Percentiles rank a stretch among this genome's conserved stretches.
Conservation (phyloP, 176 grass and related monocot species). For the Eleusine indica region DNA sequence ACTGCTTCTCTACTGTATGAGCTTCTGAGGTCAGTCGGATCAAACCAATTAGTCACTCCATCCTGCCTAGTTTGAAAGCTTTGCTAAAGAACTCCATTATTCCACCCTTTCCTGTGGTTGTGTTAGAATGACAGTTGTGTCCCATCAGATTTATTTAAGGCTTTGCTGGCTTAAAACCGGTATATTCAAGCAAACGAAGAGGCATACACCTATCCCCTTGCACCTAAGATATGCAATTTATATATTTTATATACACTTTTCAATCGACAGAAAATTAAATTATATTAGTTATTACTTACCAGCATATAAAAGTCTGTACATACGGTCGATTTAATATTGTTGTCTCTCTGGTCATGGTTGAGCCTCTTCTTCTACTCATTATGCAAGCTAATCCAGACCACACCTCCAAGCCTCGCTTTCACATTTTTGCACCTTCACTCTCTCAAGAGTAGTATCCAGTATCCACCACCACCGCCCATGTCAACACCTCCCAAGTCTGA, state of each 20-base stretch:
- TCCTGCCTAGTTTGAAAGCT: not conserved
- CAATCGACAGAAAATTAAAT: not conserved
- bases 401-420: not conserved
- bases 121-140: too few species aligned
- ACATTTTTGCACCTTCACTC: conserved; percentile 4
- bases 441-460: not conserved
- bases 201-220: not conserved
- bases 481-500: conserved; percentile 23
- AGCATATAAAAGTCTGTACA: not conserved
- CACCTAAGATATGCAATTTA: not conserved
- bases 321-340: not conserved
- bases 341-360: not conserved
- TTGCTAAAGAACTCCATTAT: not conserved
- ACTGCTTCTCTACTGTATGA: too few species aligned
- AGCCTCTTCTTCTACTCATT: not conserved
- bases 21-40: too few species aligned
- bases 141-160: not conserved
- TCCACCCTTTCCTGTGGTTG: not conserved
- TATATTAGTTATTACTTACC: not conserved
- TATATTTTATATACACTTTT: not conserved
- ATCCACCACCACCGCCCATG: not conserved
- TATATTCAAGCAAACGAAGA: not conserved
- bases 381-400: not conserved
- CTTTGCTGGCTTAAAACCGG: not conserved
- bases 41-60: not conserved